Conservation (phyloP, 257 asterid species). For the Nyctanthes arbortristis region DNA sequence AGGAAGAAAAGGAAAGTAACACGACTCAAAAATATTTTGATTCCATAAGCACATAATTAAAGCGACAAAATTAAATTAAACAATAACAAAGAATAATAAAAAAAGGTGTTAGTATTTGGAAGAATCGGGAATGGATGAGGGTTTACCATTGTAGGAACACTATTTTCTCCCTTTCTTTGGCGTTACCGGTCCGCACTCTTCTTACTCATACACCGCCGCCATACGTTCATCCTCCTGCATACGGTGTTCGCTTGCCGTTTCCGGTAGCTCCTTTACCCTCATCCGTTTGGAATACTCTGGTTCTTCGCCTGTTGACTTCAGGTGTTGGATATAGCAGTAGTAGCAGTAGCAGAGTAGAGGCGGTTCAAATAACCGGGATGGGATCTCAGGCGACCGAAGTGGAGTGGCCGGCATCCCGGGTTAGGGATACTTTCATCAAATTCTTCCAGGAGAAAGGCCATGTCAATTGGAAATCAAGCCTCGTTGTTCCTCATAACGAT, state of each 20-base stretch:
- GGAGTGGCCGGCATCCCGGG: slow-evolving; percentile 80
- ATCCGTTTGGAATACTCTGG: not conserved
- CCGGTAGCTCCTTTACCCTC: slow-evolving; percentile 22
- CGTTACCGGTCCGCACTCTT: slow-evolving; percentile 28
- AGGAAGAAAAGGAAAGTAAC: no score
- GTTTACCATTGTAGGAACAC: slow-evolving; percentile 35
- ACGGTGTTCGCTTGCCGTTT: not conserved
- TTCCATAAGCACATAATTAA: not conserved
- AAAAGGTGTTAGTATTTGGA: not conserved
- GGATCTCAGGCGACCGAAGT: slow-evolving; percentile 52
- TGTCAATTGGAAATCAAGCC: slow-evolving; percentile 70
- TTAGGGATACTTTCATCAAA: slow-evolving; percentile 58
- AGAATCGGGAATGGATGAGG: slow-evolving; percentile 55
- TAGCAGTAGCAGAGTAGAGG: slow-evolving; percentile 10
- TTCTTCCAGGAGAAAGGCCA: slow-evolving; percentile 72
- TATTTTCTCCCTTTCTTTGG: slow-evolving; percentile 17
- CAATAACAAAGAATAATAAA: not conserved
- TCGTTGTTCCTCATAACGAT: slow-evolving; percentile 91
- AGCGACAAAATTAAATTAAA: not conserved
- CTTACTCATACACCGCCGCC: slow-evolving; percentile 28
- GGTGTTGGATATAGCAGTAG: not conserved
- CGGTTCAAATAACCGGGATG: slow-evolving; percentile 36
- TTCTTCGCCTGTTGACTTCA: not conserved
- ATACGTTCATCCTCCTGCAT: slow-evolving; percentile 16
- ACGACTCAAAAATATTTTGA: not conserved